Evolutionary conservation across 352 stramenopile species (phyloP).

Genomic region (Thalassiosira hispida): DNA sequence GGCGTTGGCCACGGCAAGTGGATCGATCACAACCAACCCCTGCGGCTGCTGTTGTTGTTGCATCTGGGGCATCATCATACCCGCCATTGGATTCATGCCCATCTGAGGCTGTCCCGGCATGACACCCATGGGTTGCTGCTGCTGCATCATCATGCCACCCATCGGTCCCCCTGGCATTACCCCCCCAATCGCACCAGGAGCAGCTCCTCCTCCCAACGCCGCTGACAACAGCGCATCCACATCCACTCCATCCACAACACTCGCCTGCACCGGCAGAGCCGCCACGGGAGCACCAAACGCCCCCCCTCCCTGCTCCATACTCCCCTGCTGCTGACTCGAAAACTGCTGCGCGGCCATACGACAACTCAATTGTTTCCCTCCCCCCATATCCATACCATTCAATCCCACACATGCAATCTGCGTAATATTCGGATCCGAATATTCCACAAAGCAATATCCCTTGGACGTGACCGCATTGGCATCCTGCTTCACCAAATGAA

Average conservation of each 20-base stretch:
- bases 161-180: constrained; percentile 40
- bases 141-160: constrained; percentile 38
- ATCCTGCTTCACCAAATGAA: constrained; percentile 97
- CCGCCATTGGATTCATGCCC: constrained; percentile 16
- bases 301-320: constrained; percentile 3
- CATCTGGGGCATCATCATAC: constrained; percentile 1
- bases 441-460: constrained; percentile 98
- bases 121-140: constrained; percentile 19
- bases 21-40: constrained; percentile 32
- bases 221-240: constrained; percentile 76
- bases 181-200: constrained; percentile 23
- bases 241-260: constrained; percentile 70
- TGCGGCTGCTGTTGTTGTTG: constrained; percentile 16
- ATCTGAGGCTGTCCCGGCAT: constrained; percentile 11
- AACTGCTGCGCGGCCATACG: constrained; percentile 60
- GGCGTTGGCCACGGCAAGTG: constrained; percentile 44
- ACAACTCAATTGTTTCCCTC: constrained; percentile 76
- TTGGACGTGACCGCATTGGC: constrained; percentile 89
- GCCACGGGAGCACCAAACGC: constrained; percentile 9
- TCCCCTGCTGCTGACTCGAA: constrained; percentile 23
- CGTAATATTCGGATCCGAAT: constrained; percentile 90
- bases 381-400: constrained; percentile 92
- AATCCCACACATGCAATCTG: constrained; percentile 92
- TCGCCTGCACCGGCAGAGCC: constrained; percentile 14
- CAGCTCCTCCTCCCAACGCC: constrained; percentile 56